A percentile compares a stretch with the other conserved stretches of the same genome.
These are phyloP conservation scores for Hibiscus tridactylites DNA, from an alignment of 345 rosid species.

Conservation along the genomic window DNA sequence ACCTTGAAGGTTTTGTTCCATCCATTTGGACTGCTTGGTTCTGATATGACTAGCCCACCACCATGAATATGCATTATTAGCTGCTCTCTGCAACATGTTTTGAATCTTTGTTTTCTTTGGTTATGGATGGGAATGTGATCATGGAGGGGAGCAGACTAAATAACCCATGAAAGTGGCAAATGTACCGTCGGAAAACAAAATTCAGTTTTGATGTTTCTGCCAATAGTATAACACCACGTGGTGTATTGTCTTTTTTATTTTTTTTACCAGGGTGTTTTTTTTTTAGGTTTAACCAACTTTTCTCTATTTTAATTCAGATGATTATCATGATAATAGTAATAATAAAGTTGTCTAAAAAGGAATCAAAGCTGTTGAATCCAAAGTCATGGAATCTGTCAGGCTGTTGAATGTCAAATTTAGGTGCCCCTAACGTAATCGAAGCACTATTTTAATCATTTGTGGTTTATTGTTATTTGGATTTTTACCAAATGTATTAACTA, in stretches of 20 bases:
- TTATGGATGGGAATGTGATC: not conserved
- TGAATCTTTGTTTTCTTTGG: not conserved
- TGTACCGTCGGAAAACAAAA: not conserved
- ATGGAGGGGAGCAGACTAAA: constrained; percentile 41
- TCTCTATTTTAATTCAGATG: not conserved
- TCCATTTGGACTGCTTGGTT: constrained; percentile 96
- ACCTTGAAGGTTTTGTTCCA: constrained; percentile 97
- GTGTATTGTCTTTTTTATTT: not conserved
- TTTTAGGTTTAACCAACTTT: not conserved
- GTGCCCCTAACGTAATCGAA: too few relatives aligned
- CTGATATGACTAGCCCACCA: constrained; percentile 99
- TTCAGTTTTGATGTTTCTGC: not conserved
- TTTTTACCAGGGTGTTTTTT: not conserved
- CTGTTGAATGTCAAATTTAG: too few relatives aligned
- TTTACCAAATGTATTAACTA: too few relatives aligned
- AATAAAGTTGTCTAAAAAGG: too few relatives aligned
- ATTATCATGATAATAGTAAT: too few relatives aligned
- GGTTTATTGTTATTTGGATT: too few relatives aligned
- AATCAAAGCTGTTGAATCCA: too few relatives aligned
- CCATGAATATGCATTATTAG: constrained; percentile 95
- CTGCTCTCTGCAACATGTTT: constrained; percentile 80
- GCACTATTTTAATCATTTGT: too few relatives aligned
- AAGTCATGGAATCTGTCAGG: too few relatives aligned
- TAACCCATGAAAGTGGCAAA: constrained; percentile 1
- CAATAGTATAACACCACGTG: not conserved